Conservation (phyloP, 768 basidiomycete genomes). For the Tremella fuciformis region DNA sequence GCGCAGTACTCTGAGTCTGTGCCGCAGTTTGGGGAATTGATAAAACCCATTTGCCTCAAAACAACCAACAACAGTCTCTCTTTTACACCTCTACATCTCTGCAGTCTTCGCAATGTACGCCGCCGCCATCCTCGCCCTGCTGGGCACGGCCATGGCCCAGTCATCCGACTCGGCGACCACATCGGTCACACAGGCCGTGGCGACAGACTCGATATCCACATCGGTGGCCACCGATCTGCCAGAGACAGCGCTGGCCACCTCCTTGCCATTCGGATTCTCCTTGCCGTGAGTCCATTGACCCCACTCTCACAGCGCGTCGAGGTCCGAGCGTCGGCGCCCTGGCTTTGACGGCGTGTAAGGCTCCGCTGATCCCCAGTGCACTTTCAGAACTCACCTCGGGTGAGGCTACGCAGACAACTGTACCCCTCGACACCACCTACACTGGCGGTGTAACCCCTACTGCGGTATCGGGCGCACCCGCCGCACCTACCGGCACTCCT, state of each 20-base stretch:
- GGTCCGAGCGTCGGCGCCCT: background rate
- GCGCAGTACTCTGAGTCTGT: no score
- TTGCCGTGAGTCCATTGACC: conserved; percentile 35
- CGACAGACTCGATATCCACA: conserved; percentile 5
- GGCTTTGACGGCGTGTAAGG: background rate
- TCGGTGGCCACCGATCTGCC: conserved; percentile 27
- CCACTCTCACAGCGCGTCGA: background rate
- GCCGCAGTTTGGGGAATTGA: no score
- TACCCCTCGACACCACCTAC: conserved; percentile 45
- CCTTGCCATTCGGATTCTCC: conserved; percentile 25
- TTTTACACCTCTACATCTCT: no score
- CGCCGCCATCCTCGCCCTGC: conserved; percentile 1
- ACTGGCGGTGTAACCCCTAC: conserved; percentile 39
- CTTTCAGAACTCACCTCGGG: conserved; percentile 42
- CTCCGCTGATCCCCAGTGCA: conserved; percentile 15
- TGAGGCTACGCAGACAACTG: conserved; percentile 31
- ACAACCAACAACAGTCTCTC: no score
- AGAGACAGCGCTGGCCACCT: conserved; percentile 19
- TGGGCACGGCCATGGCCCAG: conserved; percentile 4
- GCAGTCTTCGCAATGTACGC: background rate
- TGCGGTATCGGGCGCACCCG: conserved; percentile 38
- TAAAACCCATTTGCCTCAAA: no score
- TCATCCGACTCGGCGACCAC: background rate
- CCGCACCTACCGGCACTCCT: conserved; percentile 36
- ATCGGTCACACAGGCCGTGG: conserved; percentile 16